Evolutionary conservation across 2,329 filamentous ascomycete genomes (phyloP).

Genomic region (Neophaeococcomyces mojaviensis): DNA sequence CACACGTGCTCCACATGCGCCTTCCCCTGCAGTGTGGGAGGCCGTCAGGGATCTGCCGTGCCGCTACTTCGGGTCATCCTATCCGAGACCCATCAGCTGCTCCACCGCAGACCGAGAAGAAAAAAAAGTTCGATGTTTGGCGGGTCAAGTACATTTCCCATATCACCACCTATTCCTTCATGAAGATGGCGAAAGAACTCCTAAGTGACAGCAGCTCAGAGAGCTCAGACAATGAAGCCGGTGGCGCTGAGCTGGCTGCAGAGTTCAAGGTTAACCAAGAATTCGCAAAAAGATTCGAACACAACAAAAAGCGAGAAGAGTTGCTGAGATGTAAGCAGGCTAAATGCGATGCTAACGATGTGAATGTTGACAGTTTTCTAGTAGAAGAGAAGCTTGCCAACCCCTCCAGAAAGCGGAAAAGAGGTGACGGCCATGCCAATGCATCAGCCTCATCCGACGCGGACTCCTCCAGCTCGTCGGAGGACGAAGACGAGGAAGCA

Average conservation of each 20-base stretch:
- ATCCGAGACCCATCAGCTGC: too few relatives aligned
- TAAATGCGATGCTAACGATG: not conserved
- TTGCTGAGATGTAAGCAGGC: conserved; percentile 44
- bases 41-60: too few relatives aligned
- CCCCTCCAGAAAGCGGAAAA: conserved; percentile 32
- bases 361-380: conserved; percentile 32
- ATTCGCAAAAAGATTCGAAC: conserved; percentile 80
- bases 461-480: conserved; percentile 56
- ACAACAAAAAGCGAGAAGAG: conserved; percentile 97
- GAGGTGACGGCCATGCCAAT: conserved; percentile 34
- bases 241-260: conserved; percentile 30
- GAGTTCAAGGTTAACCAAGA: conserved; percentile 80
- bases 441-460: conserved; percentile 46
- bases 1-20: too few relatives aligned
- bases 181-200: conserved; percentile 3
- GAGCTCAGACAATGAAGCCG: conserved; percentile 33
- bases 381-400: conserved; percentile 83
- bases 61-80: too few relatives aligned
- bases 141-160: not conserved
- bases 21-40: too few relatives aligned
- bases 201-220: conserved; percentile 20
- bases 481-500: conserved; percentile 84
- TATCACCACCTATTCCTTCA: not conserved
- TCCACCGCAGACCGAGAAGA: too few relatives aligned
- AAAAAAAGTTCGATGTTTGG: not conserved